These are phyloP conservation scores for Xerocomellus intermedius DNA, from an alignment of 768 basidiomycete genomes.

Conservation along the genomic window DNA sequence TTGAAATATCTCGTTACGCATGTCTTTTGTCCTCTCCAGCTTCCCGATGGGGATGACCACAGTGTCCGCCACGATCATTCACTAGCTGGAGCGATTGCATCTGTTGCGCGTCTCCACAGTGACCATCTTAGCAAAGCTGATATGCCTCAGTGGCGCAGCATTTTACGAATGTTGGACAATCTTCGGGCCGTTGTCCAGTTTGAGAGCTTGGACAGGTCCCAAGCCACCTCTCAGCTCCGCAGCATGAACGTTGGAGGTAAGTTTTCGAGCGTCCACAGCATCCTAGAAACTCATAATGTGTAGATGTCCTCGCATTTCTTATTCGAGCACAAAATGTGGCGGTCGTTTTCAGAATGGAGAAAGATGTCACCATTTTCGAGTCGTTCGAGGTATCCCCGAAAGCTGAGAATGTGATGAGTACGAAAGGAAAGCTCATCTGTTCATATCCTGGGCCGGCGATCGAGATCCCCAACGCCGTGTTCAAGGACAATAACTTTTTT, in stretches of 20 bases:
- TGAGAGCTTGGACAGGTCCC: constrained; percentile 1
- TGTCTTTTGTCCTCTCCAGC: constrained; percentile 41
- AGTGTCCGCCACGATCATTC: constrained; percentile 23
- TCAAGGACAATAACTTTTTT: constrained; percentile 31
- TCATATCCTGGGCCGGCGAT: constrained; percentile 48
- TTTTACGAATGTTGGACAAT: constrained; percentile 32
- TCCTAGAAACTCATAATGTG: background rate
- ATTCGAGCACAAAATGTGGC: constrained; percentile 50
- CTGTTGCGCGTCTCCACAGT: constrained; percentile 22
- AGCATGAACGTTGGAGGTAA: constrained; percentile 23
- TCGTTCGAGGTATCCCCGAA: constrained; percentile 46
- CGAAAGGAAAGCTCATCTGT: constrained; percentile 42
- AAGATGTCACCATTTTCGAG: constrained; percentile 38
- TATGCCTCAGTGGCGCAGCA: constrained; percentile 28
- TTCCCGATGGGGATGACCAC: constrained; percentile 40
- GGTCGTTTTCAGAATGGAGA: constrained; percentile 37
- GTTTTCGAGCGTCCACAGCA: background rate
- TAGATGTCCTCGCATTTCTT: constrained; percentile 39
- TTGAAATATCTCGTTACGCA: constrained; percentile 39
- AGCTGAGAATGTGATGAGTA: constrained; percentile 34
- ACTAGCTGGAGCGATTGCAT: constrained; percentile 22
- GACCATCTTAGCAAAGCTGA: background rate
- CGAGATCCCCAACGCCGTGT: constrained; percentile 29
- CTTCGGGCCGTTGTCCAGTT: constrained; percentile 9
- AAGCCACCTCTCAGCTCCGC: constrained; percentile 16